Evolutionary conservation across 768 basidiomycete genomes (phyloP), one percentile per base, ranked within the genome.

Genomic region (Mycena leptocephala): DNA sequence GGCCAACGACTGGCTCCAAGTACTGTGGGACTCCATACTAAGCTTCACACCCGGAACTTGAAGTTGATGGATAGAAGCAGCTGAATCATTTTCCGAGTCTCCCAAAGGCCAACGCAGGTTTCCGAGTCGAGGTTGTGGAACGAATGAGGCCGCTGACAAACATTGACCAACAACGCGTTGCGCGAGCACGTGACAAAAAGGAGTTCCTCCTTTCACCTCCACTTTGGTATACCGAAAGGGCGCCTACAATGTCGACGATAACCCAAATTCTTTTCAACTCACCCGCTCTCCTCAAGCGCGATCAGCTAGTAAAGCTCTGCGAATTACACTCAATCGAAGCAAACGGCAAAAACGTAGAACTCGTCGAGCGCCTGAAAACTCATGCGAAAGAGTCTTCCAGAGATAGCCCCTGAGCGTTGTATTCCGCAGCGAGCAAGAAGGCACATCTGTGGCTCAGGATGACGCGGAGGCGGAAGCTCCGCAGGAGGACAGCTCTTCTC

Each of bases 211-310:
- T 46, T 20, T 46, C 22, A 46, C 43, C 43, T 10, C 18, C 39
- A 41, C 39, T 18, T 18, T 46, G 16, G 43, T 18, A 46, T 46
- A 20, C 43, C 43, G 22, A 46, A 14, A 14, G 43, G 43, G 43
- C 43, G 43, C 43, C 43, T 46, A 46, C 43, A 35, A 76, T 94
- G 93, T 91, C 92, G 24, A 92, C 91, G 11, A 95, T 93, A 2
- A 95, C 94, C 0, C 89, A 95, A 78, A 96, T 96, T 61, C 85
- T 96, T 14, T 95, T 94, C 85, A 95, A 96, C 84, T 95, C 95
- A 5, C 94, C 95, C 0, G 95, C 96, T 2, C 84, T 97, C 33
- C 90, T 97, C 53, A 96, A 95, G 82, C 93, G 96, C 62, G 93
- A 95, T 58, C 95, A 97, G 81, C 94, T 96, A 53, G 89, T 95